These are phyloP conservation scores for Botrytis aclada DNA, from an alignment of 2,329 filamentous ascomycete species.

Conservation along the genomic window DNA sequence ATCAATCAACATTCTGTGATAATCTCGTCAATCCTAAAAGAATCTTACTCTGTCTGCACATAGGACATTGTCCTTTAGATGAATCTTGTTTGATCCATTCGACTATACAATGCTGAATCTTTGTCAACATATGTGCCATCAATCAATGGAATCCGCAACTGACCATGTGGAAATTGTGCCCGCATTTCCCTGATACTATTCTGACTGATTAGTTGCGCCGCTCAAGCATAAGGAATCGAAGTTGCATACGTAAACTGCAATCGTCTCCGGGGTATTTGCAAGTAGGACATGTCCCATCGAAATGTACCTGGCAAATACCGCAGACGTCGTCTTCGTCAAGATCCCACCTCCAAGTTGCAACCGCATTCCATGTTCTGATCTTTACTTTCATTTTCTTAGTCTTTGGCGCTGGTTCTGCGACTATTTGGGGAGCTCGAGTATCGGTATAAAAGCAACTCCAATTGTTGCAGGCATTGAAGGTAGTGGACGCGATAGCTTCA, in stretches of 20 bases:
- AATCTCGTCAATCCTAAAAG: no score
- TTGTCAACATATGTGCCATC: slow-evolving; percentile 10
- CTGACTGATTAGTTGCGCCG: neutral
- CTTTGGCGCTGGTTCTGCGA: neutral
- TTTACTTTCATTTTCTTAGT: slow-evolving; percentile 79
- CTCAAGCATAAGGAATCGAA: neutral
- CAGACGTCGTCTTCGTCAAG: slow-evolving; percentile 97
- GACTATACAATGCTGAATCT: slow-evolving; percentile 78
- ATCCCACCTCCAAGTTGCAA: slow-evolving; percentile 97
- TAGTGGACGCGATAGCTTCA: neutral
- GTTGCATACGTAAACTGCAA: slow-evolving; percentile 75
- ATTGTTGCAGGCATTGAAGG: neutral
- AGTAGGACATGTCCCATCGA: slow-evolving; percentile 94
- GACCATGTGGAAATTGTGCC: slow-evolving; percentile 97
- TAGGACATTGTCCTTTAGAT: slow-evolving; percentile 90
- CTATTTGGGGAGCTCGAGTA: neutral
- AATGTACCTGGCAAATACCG: slow-evolving; percentile 96
- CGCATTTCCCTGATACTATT: slow-evolving; percentile 90
- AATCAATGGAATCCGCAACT: slow-evolving; percentile 26
- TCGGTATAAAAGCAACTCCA: neutral
- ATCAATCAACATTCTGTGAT: neutral
- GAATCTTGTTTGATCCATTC: slow-evolving; percentile 96
- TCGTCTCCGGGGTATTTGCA: slow-evolving; percentile 98
- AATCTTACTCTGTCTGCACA: slow-evolving; percentile 86
- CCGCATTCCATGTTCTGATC: slow-evolving; percentile 88